Evolutionary conservation across 352 stramenopile species (phyloP).

Genomic region (Nothophytophthora sp.): DNA sequence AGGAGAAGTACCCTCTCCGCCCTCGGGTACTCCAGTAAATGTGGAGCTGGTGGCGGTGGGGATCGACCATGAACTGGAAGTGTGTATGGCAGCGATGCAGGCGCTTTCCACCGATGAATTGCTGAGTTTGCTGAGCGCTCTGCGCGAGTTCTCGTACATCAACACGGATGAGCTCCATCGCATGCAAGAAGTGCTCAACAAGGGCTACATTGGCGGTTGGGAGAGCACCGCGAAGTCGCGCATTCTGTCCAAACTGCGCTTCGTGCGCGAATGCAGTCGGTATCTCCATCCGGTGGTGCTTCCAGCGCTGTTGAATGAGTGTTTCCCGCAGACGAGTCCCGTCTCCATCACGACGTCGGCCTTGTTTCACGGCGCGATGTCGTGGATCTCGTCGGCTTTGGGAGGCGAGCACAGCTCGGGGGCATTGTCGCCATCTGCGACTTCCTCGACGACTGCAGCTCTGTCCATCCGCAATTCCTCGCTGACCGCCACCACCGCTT

Average conservation of each 20-base stretch:
- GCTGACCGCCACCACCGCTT: slow-evolving; percentile 47
- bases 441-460: slow-evolving; percentile 39
- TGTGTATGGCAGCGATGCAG: slow-evolving; percentile 80
- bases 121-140: slow-evolving; percentile 48
- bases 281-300: slow-evolving; percentile 65
- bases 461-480: slow-evolving; percentile 55
- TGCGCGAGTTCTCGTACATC: slow-evolving; percentile 78
- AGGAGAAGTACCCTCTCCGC: slow-evolving; percentile 4
- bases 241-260: slow-evolving; percentile 68
- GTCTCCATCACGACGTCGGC: slow-evolving; percentile 53
- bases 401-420: slow-evolving; percentile 33
- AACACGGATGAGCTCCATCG: slow-evolving; percentile 66
- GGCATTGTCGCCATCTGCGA: slow-evolving; percentile 31
- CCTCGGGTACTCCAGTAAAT: no score
- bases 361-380: slow-evolving; percentile 58
- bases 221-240: slow-evolving; percentile 66
- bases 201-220: slow-evolving; percentile 82
- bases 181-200: slow-evolving; percentile 79
- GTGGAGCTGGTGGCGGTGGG: slow-evolving; percentile 11
- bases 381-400: slow-evolving; percentile 60
- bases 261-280: slow-evolving; percentile 75
- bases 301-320: slow-evolving; percentile 63
- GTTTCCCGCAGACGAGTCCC: slow-evolving; percentile 46
- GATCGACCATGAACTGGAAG: slow-evolving; percentile 59
- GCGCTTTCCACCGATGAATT: slow-evolving; percentile 66